Evolutionary conservation across 2,329 filamentous ascomycete species (phyloP).

Genomic region (Aspergillus pseudotamarii): DNA sequence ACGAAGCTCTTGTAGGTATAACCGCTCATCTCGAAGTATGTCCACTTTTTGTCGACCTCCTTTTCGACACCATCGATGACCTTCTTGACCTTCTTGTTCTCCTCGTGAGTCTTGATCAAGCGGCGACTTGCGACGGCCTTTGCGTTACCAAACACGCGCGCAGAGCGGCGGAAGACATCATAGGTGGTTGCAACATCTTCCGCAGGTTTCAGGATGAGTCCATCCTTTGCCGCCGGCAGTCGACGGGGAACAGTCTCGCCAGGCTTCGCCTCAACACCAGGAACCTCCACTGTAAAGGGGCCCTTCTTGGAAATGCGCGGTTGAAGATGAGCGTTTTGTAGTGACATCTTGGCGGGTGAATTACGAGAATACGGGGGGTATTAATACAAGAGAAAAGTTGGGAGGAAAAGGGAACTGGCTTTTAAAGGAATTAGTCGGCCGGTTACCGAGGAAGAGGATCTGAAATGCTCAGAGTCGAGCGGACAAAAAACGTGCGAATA

Average conservation of each 20-base stretch:
- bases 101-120: conserved; percentile 75
- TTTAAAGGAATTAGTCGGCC: not conserved
- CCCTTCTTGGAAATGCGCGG: conserved; percentile 65
- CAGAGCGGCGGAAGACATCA: conserved; percentile 74
- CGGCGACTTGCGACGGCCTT: conserved; percentile 71
- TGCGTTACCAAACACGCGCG: conserved; percentile 63
- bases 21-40: conserved; percentile 79
- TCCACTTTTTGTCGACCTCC: conserved; percentile 88
- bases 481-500: conserved; percentile 1
- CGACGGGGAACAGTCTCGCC: conserved; percentile 86
- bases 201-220: conserved; percentile 66
- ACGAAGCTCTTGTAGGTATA: conserved; percentile 78
- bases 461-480: not conserved
- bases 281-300: conserved; percentile 74
- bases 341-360: conserved; percentile 32
- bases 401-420: not conserved
- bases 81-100: conserved; percentile 90
- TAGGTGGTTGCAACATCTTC: conserved; percentile 75
- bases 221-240: conserved; percentile 70
- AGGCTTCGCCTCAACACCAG: conserved; percentile 67
- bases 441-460: not conserved
- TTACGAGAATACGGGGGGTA: not conserved
- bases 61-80: conserved; percentile 76
- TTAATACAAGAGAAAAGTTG: conserved; percentile 1
- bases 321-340: conserved; percentile 36